Conservation (phyloP, 768 basidiomycete genomes). For the Leccinum broughii region DNA sequence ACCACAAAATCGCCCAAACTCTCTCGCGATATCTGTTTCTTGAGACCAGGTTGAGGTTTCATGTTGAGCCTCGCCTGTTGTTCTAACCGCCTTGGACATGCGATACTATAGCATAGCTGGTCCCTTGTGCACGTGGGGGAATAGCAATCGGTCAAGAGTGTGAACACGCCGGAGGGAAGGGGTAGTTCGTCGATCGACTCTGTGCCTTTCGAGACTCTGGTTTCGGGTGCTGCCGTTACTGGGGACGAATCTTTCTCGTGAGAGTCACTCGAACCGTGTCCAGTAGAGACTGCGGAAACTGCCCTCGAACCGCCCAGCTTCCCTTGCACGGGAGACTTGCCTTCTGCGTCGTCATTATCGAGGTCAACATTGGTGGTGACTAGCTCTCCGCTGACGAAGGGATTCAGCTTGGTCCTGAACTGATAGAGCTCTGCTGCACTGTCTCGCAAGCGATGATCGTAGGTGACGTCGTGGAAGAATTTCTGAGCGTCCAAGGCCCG, state of each 20-base stretch:
- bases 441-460: conserved; percentile 94
- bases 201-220: conserved; percentile 39
- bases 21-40: conserved; percentile 79
- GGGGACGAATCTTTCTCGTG: conserved; percentile 37
- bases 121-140: conserved; percentile 96
- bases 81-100: conserved; percentile 90
- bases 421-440: conserved; percentile 89
- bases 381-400: conserved; percentile 80
- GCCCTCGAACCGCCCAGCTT: conserved; percentile 23
- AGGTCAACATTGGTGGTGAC: conserved; percentile 35
- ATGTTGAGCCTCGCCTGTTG: conserved; percentile 94
- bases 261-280: conserved; percentile 37
- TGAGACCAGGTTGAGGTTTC: conserved; percentile 88
- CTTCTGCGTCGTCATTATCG: conserved; percentile 37
- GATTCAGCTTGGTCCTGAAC: conserved; percentile 82
- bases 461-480: conserved; percentile 99
- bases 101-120: conserved; percentile 95
- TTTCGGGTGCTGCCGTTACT: conserved; percentile 19
- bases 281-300: conserved; percentile 26
- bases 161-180: conserved; percentile 93
- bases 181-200: conserved; percentile 59
- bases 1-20: conserved; percentile 80
- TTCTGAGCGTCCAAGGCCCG: conserved; percentile 96
- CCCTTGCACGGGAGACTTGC: conserved; percentile 28
- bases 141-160: conserved; percentile 95